phyloP scores from a whole-genome alignment of 352 stramenopile species.

The Pythium guiyangense region DNA sequence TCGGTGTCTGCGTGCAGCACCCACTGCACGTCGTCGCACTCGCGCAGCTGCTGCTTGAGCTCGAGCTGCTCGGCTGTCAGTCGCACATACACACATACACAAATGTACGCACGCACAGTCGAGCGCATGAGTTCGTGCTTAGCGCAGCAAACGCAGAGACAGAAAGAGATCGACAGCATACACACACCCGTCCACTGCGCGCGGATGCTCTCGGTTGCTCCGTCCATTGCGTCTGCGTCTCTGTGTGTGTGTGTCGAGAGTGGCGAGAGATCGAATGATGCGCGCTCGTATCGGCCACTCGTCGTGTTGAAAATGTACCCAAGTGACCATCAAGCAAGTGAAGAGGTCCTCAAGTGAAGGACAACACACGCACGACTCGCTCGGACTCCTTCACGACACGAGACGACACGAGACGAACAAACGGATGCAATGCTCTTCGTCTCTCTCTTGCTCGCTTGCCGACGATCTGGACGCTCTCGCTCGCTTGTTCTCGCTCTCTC shows the following conservation, averaged over 20 bases:
- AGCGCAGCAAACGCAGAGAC: background rate
- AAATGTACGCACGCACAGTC: too few relatives aligned
- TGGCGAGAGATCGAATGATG: too few relatives aligned
- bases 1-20: conserved; percentile 12
- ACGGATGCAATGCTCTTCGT: background rate
- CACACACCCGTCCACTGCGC: conserved; percentile 11
- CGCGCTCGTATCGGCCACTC: too few relatives aligned
- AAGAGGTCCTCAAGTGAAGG: too few relatives aligned
- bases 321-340: background rate
- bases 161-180: background rate
- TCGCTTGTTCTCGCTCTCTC: background rate
- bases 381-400: too few relatives aligned
- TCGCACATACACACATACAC: background rate
- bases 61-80: conserved; percentile 40
- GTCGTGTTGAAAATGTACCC: background rate
- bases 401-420: too few relatives aligned
- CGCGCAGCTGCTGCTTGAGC: conserved; percentile 48
- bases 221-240: background rate
- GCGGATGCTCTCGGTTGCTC: conserved; percentile 2
- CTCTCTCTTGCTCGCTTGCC: background rate
- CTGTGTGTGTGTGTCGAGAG: too few relatives aligned
- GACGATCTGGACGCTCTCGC: too few relatives aligned
- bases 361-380: too few relatives aligned
- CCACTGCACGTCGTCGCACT: conserved; percentile 44
- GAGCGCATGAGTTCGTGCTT: background rate